phyloP scores from a whole-genome alignment of 2,329 filamentous ascomycete genomes.

The Curvularia sp. region DNA sequence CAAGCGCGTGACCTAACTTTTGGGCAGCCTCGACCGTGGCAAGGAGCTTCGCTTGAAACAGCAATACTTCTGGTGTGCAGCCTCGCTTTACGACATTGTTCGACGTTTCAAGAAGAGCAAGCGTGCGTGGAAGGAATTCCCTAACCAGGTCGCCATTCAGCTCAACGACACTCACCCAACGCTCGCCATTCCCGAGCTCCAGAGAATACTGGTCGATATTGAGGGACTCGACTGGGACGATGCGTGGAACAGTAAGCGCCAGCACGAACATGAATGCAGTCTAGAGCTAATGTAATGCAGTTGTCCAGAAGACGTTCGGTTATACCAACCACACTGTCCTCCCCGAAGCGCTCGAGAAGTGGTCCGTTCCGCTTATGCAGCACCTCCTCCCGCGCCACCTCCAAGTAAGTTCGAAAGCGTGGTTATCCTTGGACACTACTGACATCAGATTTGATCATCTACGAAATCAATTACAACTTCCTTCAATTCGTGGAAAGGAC shows the following conservation, averaged over 20 bases:
- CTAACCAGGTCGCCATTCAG: constrained; percentile 95
- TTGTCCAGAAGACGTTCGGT: constrained; percentile 73
- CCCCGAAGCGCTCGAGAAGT: constrained; percentile 96
- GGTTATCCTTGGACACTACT: constrained; percentile 1
- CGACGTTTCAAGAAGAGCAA: constrained; percentile 98
- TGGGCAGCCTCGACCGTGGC: constrained; percentile 74
- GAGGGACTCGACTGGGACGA: constrained; percentile 94
- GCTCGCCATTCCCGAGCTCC: constrained; percentile 92
- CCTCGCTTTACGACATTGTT: constrained; percentile 94
- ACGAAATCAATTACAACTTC: constrained; percentile 96
- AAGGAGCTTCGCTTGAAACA: constrained; percentile 98
- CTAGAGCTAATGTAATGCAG: constrained; percentile 33
- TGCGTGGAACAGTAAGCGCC: constrained; percentile 76
- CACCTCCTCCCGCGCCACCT: constrained; percentile 92
- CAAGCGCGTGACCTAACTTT: constrained; percentile 19
- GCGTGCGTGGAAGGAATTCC: constrained; percentile 88
- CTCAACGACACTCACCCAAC: constrained; percentile 98
- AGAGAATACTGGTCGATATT: constrained; percentile 86
- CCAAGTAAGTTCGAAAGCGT: constrained; percentile 56
- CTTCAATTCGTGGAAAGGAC: constrained; percentile 86
- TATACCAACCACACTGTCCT: constrained; percentile 99
- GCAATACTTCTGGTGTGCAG: constrained; percentile 99
- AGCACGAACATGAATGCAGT: not conserved
- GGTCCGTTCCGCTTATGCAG: constrained; percentile 92
- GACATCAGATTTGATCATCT: constrained; percentile 72